Base-by-base conservation (phyloP, 140 eudicot genomes). In the Oenanthe javanica region DNA sequence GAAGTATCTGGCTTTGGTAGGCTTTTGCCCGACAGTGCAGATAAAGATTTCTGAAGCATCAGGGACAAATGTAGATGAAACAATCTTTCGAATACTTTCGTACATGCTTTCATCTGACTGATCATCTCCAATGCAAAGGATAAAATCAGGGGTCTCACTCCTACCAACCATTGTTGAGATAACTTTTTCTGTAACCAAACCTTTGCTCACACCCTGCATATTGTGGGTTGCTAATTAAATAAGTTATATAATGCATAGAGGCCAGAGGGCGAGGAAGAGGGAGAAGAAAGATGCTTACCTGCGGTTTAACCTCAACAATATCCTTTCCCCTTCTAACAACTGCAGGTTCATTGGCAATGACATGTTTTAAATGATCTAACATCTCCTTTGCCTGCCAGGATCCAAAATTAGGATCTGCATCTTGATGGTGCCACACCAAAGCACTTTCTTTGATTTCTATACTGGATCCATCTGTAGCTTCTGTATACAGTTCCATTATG, bases 251-350 rank as follows among this genome's bases (percentile, higher is more conserved):
- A 48, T 42, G 23, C 9, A 6, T 66, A 78, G 55, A 49, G 52
- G 80, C 83, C 0, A 78, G 55, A 49, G 61, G 80, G 84, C 0
- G 10, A 40, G 0, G 27, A 3, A 5, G 77, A 19, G 18, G 2
- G 36, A 9, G 31, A 19, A 51, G 84, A 86, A 79, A 61, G 77
- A 19, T 72, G 43, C 84, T 74, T 90, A 91, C 98, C 84, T 93
- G 98, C 43, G 98, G 98, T 83, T 93, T 93, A 54, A 90, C 98
- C 87, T 93, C 98, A 63, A 93, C 98, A 76, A 93, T 93, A 70
- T 91, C 85, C 31, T 91, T 90, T 76, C 98, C 98, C 79, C 98
- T 85, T 80, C 78, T 86, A 75, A 91, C 98, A 76, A 87, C 85
- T 15, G 90, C 96, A 14, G 98, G 96, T 86, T 93, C 97, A 78